Evolutionary conservation across 2,329 filamentous ascomycete genomes (phyloP).

Genomic region (Alternaria sp.): DNA sequence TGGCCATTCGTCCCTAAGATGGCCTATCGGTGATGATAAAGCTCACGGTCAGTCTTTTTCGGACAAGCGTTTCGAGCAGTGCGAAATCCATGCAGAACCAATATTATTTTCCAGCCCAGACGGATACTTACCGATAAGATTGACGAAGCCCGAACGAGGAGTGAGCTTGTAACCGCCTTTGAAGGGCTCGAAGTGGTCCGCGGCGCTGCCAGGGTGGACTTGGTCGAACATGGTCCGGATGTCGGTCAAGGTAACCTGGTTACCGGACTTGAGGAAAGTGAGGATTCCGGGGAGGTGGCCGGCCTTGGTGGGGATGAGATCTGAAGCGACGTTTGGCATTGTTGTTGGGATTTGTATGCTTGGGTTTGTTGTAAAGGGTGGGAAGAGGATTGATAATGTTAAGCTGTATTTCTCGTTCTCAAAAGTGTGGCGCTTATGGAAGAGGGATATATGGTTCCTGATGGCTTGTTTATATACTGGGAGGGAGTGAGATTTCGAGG

Average conservation of each 20-base stretch:
- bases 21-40: not conserved
- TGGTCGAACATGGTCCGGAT: not conserved
- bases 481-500: not conserved
- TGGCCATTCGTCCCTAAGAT: not conserved
- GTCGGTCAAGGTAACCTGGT: not conserved
- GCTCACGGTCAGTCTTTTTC: not conserved
- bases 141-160: not conserved
- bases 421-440: not conserved
- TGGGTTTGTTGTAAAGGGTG: not conserved
- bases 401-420: not conserved
- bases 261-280: not conserved
- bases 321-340: not conserved
- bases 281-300: not conserved
- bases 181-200: not conserved
- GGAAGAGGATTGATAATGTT: not conserved
- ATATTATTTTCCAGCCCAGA: not conserved
- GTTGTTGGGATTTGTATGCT: not conserved
- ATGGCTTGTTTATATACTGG: not conserved
- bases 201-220: not conserved
- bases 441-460: not conserved
- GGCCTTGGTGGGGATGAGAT: not conserved
- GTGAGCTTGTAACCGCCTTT: not conserved
- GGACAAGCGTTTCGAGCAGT: not conserved
- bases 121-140: not conserved
- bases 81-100: not conserved